phyloP scores from a whole-genome alignment of 106 monocot species.

The Dendrobium catenatum region DNA sequence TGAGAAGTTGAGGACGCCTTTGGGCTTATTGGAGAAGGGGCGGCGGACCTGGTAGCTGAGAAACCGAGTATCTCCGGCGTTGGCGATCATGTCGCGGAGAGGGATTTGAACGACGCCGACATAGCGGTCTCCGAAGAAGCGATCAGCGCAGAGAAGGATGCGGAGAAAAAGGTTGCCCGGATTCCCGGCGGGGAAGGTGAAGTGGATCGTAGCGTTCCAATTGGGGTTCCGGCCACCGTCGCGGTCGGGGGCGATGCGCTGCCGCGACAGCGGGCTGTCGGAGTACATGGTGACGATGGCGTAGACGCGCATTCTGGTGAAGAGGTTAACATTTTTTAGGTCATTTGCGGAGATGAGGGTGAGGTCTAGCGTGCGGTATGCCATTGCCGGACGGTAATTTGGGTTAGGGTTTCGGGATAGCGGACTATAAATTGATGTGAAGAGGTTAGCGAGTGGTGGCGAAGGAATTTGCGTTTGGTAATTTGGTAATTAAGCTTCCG shows the following conservation, averaged over 20 bases:
- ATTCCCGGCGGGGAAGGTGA: constrained; percentile 27
- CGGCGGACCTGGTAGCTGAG: constrained; percentile 64
- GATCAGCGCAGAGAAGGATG: constrained; percentile 39
- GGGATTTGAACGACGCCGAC: constrained; percentile 63
- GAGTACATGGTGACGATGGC: constrained; percentile 33
- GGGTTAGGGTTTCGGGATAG: no score
- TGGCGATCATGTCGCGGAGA: constrained; percentile 33
- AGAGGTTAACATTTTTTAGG: constrained; percentile 50
- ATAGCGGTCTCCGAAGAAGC: constrained; percentile 51
- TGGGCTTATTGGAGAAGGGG: constrained; percentile 39
- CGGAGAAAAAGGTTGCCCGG: constrained; percentile 11
- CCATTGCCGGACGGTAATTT: constrained; percentile 6
- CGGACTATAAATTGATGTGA: no score
- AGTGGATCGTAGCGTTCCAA: constrained; percentile 39
- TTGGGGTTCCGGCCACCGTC: constrained; percentile 35
- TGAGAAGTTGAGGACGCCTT: constrained; percentile 60
- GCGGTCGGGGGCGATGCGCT: constrained; percentile 39
- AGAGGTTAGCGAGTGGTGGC: no score
- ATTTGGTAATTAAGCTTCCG: no score
- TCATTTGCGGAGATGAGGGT: constrained; percentile 61
- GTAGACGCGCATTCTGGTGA: constrained; percentile 59
- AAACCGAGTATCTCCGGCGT: constrained; percentile 11
- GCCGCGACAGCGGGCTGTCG: constrained; percentile 20
- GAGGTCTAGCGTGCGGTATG: constrained; percentile 34
- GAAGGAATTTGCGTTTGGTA: no score